Percentiles rank a stretch among this genome's conserved stretches.
phyloP scores from a whole-genome alignment of 2,329 filamentous ascomycete genomes.

The Apiospora arundinis region DNA sequence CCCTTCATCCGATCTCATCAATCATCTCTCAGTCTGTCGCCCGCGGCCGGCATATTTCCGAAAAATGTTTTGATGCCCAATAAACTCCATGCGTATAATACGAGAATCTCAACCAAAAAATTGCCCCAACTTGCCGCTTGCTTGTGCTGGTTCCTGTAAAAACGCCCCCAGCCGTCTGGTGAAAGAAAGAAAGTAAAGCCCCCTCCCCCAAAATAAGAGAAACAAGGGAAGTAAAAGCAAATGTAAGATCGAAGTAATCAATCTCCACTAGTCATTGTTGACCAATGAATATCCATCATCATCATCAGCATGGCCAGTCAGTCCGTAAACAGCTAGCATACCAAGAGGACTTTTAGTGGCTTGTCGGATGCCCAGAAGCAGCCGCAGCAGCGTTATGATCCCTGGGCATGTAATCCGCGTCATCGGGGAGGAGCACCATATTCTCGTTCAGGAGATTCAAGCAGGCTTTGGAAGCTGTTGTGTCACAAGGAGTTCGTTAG shows the following conservation, averaged over 20 bases:
- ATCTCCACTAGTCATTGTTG: neutral
- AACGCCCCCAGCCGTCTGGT: neutral
- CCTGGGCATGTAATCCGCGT: slow-evolving; percentile 31
- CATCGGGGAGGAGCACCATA: slow-evolving; percentile 38
- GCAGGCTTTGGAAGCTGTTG: slow-evolving; percentile 40
- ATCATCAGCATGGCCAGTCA: neutral
- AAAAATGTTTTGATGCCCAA: neutral
- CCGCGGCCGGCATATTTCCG: neutral
- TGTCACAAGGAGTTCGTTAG: neutral
- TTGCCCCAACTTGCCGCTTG: neutral
- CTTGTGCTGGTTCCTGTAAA: neutral
- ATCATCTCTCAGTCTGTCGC: neutral
- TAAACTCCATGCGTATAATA: neutral
- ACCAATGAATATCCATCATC: neutral
- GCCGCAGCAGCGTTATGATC: neutral
- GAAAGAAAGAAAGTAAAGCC: too few relatives aligned
- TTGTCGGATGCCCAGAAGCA: neutral
- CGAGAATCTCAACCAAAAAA: neutral
- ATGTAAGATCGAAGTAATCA: neutral
- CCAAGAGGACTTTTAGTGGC: neutral
- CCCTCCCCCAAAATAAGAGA: neutral
- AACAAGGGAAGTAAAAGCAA: neutral
- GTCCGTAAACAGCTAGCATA: neutral
- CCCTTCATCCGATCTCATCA: neutral
- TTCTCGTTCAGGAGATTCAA: slow-evolving; percentile 41